These are phyloP conservation scores for Monascus purpureus DNA, from an alignment of 495 filamentous ascomycete species.

Conservation along the genomic window DNA sequence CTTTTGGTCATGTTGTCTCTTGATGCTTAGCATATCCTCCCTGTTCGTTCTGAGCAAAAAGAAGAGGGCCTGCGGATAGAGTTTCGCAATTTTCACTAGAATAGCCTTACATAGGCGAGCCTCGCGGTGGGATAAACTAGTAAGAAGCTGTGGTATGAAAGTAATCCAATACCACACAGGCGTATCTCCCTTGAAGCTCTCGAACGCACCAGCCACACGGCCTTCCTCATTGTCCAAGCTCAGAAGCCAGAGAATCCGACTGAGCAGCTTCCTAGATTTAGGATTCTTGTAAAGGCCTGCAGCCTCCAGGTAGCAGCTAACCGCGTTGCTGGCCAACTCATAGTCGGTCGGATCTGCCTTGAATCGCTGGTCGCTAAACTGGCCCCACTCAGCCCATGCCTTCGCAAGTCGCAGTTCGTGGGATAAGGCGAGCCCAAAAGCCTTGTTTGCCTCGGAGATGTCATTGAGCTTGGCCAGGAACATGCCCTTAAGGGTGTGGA, in stretches of 20 bases:
- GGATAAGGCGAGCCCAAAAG: conserved; percentile 86
- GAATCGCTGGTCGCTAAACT: conserved; percentile 91
- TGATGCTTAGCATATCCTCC: conserved; percentile 89
- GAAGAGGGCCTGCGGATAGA: conserved; percentile 87
- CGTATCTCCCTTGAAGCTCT: conserved; percentile 88
- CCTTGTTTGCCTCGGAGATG: conserved; percentile 79
- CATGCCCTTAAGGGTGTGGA: conserved; percentile 99
- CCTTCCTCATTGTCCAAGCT: conserved; percentile 84
- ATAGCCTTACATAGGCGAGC: conserved; percentile 71
- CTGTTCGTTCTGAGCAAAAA: conserved; percentile 84
- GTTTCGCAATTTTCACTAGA: conserved; percentile 84
- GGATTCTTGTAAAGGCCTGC: conserved; percentile 91
- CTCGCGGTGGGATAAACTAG: conserved; percentile 78
- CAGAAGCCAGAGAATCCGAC: conserved; percentile 88
- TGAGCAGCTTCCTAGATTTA: conserved; percentile 91
- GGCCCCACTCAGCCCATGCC: conserved; percentile 98
- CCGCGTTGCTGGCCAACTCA: conserved; percentile 69
- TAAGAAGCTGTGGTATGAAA: conserved; percentile 90
- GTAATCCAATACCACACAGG: conserved; percentile 99
- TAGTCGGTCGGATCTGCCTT: conserved; percentile 74
- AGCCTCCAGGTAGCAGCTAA: conserved; percentile 93
- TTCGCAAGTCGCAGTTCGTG: conserved; percentile 92
- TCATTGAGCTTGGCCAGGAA: conserved; percentile 88
- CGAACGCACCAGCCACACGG: conserved; percentile 65
- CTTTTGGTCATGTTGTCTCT: conserved; percentile 74